Conservation (phyloP, 2,329 filamentous ascomycete genomes). For the Colletotrichum tamarilloi region DNA sequence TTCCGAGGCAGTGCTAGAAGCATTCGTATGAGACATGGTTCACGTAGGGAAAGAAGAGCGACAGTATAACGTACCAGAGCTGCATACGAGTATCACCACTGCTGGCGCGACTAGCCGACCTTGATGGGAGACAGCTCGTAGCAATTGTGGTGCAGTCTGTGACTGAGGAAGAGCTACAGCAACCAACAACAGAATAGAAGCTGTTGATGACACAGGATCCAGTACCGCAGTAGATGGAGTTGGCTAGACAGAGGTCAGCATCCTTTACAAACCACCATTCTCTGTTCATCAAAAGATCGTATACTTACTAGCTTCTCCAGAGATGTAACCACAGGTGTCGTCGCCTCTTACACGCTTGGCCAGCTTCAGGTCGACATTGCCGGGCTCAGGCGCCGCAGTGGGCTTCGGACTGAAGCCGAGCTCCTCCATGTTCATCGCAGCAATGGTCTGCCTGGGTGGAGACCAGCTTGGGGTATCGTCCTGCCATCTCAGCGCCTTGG, state of each 20-base stretch:
- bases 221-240: constrained; percentile 43
- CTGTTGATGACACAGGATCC: constrained; percentile 45
- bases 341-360: constrained; percentile 40
- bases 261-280: constrained; percentile 10
- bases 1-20: constrained; percentile 36
- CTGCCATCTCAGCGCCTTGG: constrained; percentile 42
- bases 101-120: constrained; percentile 37
- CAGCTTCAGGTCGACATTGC: constrained; percentile 29
- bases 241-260: constrained; percentile 11
- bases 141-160: constrained; percentile 33
- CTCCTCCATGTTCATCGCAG: constrained; percentile 35
- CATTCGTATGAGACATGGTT: neutral
- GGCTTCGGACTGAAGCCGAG: constrained; percentile 36
- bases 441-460: constrained; percentile 42
- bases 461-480: constrained; percentile 39
- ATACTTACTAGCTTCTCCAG: constrained; percentile 40
- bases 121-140: constrained; percentile 44
- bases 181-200: constrained; percentile 42
- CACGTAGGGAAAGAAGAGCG: neutral
- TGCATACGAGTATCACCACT: constrained; percentile 41
- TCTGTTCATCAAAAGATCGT: neutral
- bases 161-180: constrained; percentile 43
- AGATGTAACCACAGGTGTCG: constrained; percentile 47
- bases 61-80: constrained; percentile 43
- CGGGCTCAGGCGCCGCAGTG: constrained; percentile 37